Base-by-base conservation (phyloP, 768 basidiomycete species). In the Leccinum incarnatum region DNA sequence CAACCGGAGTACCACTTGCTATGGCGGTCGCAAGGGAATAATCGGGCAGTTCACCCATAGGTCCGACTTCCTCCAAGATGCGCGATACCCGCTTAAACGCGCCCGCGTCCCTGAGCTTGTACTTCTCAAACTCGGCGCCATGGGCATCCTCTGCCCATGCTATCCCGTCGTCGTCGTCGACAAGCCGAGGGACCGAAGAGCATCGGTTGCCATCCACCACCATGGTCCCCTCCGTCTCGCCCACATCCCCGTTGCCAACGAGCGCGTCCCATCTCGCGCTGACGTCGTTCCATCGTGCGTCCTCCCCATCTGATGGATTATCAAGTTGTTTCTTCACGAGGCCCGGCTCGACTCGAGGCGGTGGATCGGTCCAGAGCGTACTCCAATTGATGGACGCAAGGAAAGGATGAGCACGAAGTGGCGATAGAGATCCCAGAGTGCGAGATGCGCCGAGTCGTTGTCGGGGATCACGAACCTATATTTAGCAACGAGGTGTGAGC, bases 391-490 rank as follows among this genome's bases (percentile, higher is more conserved):
- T 76, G 17, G 73, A 61, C 17, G 75, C 70, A 57, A 91, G 86
- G 68, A 90, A 91, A 0, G 81, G 76, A 63, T 91, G 89, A 9
- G 71, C 67, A 4, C 85, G 81, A 48, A 91, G 77, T 10, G 80
- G 48, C 71, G 63, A 74, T 76, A 77, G 56, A 74, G 77, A 65
- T 70, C 74, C 25, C 58, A 54, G 57, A 64, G 73, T 27, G 71
- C 79, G 23, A 75, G 72, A 40, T 71, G 83, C 83, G 8, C 89
- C 89, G 9, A 91, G 73, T 11, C 89, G 81, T 36, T 82, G 76
- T 12, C 67, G 58, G 1, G 89, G 87, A 51, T 90, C 82, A 17
- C 75, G 77, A 29, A 85, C 78, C 86, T 83, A 58, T 34, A 56
- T 84, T 46, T 69, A 68, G 55, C 23, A n/a, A 17, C 19, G 30